Conservation (phyloP, 176 grass and related monocot genomes). For the Aegilops sharonensis region DNA sequence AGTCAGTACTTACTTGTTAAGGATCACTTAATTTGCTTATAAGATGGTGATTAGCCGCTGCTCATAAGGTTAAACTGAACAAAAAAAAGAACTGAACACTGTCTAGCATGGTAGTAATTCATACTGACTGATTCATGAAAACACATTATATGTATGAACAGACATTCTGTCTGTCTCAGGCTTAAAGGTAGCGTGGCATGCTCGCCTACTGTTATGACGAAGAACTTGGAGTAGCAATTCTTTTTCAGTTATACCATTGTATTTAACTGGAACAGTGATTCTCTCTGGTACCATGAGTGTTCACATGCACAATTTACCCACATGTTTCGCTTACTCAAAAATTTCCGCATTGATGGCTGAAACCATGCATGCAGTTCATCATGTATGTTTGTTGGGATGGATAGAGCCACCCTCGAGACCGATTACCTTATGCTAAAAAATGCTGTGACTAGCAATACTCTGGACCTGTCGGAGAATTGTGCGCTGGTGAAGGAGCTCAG, state of each 20-base stretch:
- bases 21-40: background rate
- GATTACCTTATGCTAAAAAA: background rate
- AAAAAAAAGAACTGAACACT: background rate
- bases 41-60: background rate
- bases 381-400: background rate
- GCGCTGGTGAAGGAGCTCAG: background rate
- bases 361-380: background rate
- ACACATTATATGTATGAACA: background rate
- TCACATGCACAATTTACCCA: background rate
- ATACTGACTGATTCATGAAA: background rate
- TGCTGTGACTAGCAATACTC: background rate
- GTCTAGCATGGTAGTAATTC: conserved; percentile 6
- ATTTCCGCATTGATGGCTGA: background rate
- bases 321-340: background rate
- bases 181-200: background rate
- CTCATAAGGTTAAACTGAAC: background rate
- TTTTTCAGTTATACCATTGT: conserved; percentile 6
- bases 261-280: background rate
- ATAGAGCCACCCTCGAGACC: background rate
- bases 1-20: background rate
- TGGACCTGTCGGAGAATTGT: background rate
- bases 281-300: background rate
- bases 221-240: background rate
- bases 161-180: background rate
- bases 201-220: background rate